Base-by-base conservation (phyloP, 768 basidiomycete genomes). In the Porpolomopsis calyptriformis region DNA sequence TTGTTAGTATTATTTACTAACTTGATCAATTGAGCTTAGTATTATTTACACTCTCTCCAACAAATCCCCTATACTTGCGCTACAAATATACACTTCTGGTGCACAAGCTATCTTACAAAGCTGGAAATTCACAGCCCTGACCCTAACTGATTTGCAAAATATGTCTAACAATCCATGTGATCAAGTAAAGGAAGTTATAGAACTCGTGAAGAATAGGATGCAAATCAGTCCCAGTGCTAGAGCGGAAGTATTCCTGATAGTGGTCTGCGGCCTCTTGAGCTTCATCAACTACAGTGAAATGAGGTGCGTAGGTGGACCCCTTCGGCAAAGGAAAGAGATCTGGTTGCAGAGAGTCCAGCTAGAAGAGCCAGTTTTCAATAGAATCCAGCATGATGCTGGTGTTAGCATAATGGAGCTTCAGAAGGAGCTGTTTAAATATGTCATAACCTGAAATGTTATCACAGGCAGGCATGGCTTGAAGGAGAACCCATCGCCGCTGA, bases 201-300 rank as follows among this genome's bases (percentile, higher is more conserved):
- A 51, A 36, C 40, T 41, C 46, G 41, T 29, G 26, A 33, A 48
- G 50, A 43, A 51, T n/a, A 29, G 47, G 43, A 31, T 43, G 37
- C 31, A 38, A n/a, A 48, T 39, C 50, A n/a, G 25, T 9, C 41
- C 40, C 25, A 19, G 50, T 48, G 37, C 35, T 48, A 38, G 47
- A 52, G 35, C 26, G 47, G 35, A 52, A 52, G 14, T 12, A 52
- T n/a, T 51, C 33, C 26, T 33, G 19, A 26, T 48, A 43, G 45
- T 45, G 33, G 23, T 48, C 43, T 6, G 47, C 50, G 39, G 50
- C 47, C 12, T 38, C 50, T 40, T 51, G 50, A 16, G 41, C 46
- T 36, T 51, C 50, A 24, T 51, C 42, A 25, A 51, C 25, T 38
- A 51, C 50, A n/a, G 43, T 47, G 20, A 51, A 51, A 24, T 48